Base-by-base conservation (phyloP, 495 filamentous ascomycete genomes). In the Halenospora varia region DNA sequence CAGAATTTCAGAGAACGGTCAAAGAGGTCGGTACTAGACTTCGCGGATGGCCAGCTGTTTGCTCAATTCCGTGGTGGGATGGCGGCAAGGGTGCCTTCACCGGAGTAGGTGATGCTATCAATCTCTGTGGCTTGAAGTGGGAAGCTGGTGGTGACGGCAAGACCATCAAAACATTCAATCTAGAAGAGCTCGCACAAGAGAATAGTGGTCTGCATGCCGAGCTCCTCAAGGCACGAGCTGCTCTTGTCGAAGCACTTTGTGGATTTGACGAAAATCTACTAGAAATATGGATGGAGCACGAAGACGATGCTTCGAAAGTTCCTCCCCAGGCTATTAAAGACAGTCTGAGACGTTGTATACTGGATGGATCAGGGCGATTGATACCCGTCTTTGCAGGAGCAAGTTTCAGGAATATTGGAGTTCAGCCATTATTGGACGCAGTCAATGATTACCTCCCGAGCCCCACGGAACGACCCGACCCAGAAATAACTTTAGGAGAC, bases 1-100 rank as follows among this genome's bases (percentile, higher is more conserved):
- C 95, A 10, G 87, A 89, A 2, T 99, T 97, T 74, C 85, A 84
- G 18, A 79, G 84, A 39, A 96, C 94, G 0, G 86, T 96, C 3
- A 88, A 85, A 53, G 92, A 97, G 67, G 85, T 94, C 19, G 91
- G 86, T 8, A 77, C 83, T 1, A 83, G 91, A 54, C 79, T 99
- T 25, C 77, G 81, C 57, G 89, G 86, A 1, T 94, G 86, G 83
- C 95, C 95, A 11, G 84, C 93, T 19, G 84, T 99, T 15, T 96
- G 93, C 66, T 92, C 96, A 64, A 89, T 99, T 52, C 95, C 95
- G 1, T 94, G 92, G 88, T 97, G 92, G 79, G 76, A 82, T 66
- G 80, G 77, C 2, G 82, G 84, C 1, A 84, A 88, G 25, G 88
- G 91, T 11, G 76, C 78, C 1, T 86, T 97, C 59, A 73, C 80